A percentile compares a stretch with the other conserved stretches of the same genome.
These are phyloP conservation scores for Citrus glauca DNA, from an alignment of 345 rosid genomes.

Conservation along the genomic window DNA sequence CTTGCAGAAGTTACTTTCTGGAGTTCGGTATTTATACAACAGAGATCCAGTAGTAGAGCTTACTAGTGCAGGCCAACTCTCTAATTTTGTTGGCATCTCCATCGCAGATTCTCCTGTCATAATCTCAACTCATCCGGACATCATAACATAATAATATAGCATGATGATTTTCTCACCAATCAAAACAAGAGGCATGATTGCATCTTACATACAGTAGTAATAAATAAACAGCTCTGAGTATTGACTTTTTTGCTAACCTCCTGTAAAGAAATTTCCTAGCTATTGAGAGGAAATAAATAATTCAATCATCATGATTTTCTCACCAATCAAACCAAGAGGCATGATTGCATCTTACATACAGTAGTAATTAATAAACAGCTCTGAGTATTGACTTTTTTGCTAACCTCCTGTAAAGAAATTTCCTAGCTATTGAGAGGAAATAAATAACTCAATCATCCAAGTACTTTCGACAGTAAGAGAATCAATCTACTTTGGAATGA, in stretches of 20 bases:
- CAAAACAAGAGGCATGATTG: background rate
- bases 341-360: background rate
- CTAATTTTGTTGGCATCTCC: background rate
- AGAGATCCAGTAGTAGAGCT: background rate
- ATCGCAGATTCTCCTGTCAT: constrained; percentile 1
- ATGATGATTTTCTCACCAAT: background rate
- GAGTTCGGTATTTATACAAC: background rate
- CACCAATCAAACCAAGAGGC: background rate
- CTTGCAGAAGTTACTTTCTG: background rate
- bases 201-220: background rate
- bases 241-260: background rate
- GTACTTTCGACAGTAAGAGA: background rate
- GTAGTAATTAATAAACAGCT: background rate
- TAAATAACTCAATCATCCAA: background rate
- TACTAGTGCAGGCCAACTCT: background rate
- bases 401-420: background rate
- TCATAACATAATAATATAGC: background rate
- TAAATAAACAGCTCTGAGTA: background rate
- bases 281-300: background rate
- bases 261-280: background rate
- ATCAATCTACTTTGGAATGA: background rate
- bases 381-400: background rate
- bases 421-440: background rate
- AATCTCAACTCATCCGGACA: background rate
- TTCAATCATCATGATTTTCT: background rate